phyloP scores from a whole-genome alignment of 352 stramenopile species.

The Plasmopara viticola region DNA sequence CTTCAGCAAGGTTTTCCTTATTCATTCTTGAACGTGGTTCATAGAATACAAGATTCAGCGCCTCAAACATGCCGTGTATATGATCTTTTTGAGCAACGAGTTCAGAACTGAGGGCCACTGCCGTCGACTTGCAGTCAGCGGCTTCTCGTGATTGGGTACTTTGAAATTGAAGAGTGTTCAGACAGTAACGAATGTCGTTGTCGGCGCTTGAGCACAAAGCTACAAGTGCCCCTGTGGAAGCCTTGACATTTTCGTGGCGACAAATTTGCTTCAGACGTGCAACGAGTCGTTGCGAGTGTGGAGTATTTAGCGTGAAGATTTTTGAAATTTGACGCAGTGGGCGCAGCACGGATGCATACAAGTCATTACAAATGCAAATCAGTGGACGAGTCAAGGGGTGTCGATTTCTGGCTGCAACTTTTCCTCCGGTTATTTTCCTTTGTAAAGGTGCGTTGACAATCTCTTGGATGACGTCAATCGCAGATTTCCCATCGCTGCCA shows the following conservation, averaged over 20 bases:
- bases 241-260: conserved; percentile 79
- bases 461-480: conserved; percentile 90
- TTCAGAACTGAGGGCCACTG: conserved; percentile 25
- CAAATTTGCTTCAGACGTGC: conserved; percentile 91
- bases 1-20: conserved; percentile 20
- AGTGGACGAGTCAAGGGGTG: conserved; percentile 89
- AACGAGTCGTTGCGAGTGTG: conserved; percentile 85
- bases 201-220: conserved; percentile 52
- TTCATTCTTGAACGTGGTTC: conserved; percentile 45
- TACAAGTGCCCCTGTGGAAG: conserved; percentile 60
- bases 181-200: conserved; percentile 93
- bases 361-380: conserved; percentile 99
- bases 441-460: conserved; percentile 87
- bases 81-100: conserved; percentile 59
- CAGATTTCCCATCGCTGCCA: conserved; percentile 69
- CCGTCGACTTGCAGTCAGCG: conserved; percentile 5
- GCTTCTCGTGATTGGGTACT: conserved; percentile 33
- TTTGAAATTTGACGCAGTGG: conserved; percentile 91
- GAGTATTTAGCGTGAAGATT: conserved; percentile 89
- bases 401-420: conserved; percentile 23
- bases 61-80: conserved; percentile 53
- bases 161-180: conserved; percentile 96
- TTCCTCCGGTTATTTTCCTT: conserved; percentile 36
- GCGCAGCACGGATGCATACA: conserved; percentile 92
- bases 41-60: conserved; percentile 72